Evolutionary conservation across 1,139 yeast genomes (phyloP).

Genomic region (Hanseniaspora uvarum): DNA sequence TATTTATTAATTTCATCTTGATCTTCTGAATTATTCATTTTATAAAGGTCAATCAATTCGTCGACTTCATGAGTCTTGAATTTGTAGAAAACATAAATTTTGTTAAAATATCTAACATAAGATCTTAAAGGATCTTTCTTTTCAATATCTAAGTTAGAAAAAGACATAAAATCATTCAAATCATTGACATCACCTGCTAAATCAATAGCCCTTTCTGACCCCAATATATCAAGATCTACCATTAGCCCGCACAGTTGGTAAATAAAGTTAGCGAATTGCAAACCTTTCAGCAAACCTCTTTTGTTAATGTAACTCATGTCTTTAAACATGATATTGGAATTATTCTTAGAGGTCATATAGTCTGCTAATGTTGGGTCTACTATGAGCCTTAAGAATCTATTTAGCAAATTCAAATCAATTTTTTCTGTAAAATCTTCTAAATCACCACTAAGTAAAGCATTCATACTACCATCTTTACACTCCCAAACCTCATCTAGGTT

Average conservation of each 20-base stretch:
- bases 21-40: slow-evolving; percentile 76
- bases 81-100: slow-evolving; percentile 67
- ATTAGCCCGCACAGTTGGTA: slow-evolving; percentile 83
- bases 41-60: slow-evolving; percentile 63
- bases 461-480: slow-evolving; percentile 58
- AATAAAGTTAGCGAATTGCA: slow-evolving; percentile 83
- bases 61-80: slow-evolving; percentile 64
- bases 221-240: slow-evolving; percentile 70
- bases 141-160: slow-evolving; percentile 49
- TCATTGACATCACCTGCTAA: slow-evolving; percentile 66
- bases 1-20: slow-evolving; percentile 80
- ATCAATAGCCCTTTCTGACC: slow-evolving; percentile 77
- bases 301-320: slow-evolving; percentile 93
- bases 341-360: slow-evolving; percentile 86
- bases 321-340: slow-evolving; percentile 69
- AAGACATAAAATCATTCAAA: slow-evolving; percentile 74
- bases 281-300: slow-evolving; percentile 76
- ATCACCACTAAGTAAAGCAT: slow-evolving; percentile 73
- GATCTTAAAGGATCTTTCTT: slow-evolving; percentile 62
- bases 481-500: slow-evolving; percentile 74
- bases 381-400: slow-evolving; percentile 65
- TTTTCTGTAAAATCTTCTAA: slow-evolving; percentile 68
- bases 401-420: slow-evolving; percentile 76
- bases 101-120: slow-evolving; percentile 76
- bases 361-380: slow-evolving; percentile 91